phyloP scores from a whole-genome alignment of 1,284 basidiomycete species.

The Melanopsichium pennsylvanicum region DNA sequence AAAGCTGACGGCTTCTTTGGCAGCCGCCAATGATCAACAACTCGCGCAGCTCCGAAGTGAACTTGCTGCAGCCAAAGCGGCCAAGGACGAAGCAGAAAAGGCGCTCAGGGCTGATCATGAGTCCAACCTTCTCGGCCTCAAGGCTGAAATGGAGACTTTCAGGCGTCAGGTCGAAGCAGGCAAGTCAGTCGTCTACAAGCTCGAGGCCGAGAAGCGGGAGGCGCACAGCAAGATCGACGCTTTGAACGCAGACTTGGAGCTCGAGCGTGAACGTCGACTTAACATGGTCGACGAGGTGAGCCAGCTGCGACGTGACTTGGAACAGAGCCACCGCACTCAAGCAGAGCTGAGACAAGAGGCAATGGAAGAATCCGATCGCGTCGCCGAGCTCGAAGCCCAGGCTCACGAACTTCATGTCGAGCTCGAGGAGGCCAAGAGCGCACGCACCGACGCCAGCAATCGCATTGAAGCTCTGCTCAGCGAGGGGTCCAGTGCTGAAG shows the following conservation, averaged over 20 bases:
- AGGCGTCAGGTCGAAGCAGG: slow-evolving; percentile 23
- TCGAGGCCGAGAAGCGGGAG: slow-evolving; percentile 19
- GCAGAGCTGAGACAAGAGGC: slow-evolving; percentile 46
- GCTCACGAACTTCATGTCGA: slow-evolving; percentile 51
- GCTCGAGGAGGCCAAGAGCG: slow-evolving; percentile 54
- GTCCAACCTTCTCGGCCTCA: slow-evolving; percentile 11
- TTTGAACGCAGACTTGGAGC: slow-evolving; percentile 42
- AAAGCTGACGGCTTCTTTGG: slow-evolving; percentile 25
- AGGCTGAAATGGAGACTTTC: slow-evolving; percentile 26
- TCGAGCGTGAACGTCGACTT: slow-evolving; percentile 49
- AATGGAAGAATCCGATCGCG: slow-evolving; percentile 50
- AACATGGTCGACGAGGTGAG: slow-evolving; percentile 61
- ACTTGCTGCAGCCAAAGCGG: slow-evolving; percentile 14
- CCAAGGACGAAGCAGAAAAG: slow-evolving; percentile 24
- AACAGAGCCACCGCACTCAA: slow-evolving; percentile 46
- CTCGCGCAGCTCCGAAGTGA: slow-evolving; percentile 22
- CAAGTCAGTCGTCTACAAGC: slow-evolving; percentile 18
- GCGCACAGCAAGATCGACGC: slow-evolving; percentile 18
- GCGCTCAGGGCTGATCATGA: slow-evolving; percentile 21
- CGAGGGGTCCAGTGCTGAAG: slow-evolving; percentile 54
- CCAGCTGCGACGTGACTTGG: slow-evolving; percentile 48
- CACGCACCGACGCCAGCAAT: slow-evolving; percentile 53
- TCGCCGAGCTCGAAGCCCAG: slow-evolving; percentile 52
- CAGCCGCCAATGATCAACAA: slow-evolving; percentile 18
- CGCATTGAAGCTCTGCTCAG: slow-evolving; percentile 57